phyloP scores from a whole-genome alignment of 2,329 filamentous ascomycete species.

The Acrodontium crateriforme region DNA sequence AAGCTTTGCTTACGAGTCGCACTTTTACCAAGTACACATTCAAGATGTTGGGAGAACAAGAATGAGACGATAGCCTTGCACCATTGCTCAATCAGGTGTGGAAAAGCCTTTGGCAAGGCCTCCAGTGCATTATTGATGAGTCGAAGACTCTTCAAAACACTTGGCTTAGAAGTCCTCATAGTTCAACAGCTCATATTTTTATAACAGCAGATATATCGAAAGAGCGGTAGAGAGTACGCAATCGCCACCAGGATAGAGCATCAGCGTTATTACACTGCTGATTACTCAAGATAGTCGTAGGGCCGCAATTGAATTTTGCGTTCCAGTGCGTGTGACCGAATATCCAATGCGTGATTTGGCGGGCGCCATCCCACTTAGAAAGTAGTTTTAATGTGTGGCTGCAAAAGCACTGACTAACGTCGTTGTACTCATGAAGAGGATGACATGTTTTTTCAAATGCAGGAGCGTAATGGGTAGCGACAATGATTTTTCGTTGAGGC shows the following conservation, averaged over 20 bases:
- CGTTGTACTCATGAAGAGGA: slow-evolving; percentile 33
- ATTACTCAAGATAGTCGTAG: slow-evolving; percentile 26
- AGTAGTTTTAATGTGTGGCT: slow-evolving; percentile 35
- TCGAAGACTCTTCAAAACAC: too few relatives aligned
- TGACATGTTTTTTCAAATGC: slow-evolving; percentile 32
- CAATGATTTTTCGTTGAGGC: slow-evolving; percentile 8
- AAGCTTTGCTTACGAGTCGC: too few relatives aligned
- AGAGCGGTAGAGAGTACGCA: slow-evolving; percentile 6
- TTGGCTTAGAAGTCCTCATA: too few relatives aligned
- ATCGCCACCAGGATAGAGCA: slow-evolving; percentile 15
- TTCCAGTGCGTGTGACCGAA: slow-evolving; percentile 36
- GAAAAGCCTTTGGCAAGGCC: too few relatives aligned
- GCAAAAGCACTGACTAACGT: slow-evolving; percentile 37
- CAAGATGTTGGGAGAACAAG: too few relatives aligned
- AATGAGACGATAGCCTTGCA: too few relatives aligned
- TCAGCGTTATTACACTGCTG: slow-evolving; percentile 11
- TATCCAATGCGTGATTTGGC: slow-evolving; percentile 23
- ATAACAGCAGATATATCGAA: too few relatives aligned
- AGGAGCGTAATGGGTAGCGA: slow-evolving; percentile 46
- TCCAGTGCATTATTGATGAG: too few relatives aligned
- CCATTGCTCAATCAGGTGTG: too few relatives aligned
- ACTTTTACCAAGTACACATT: too few relatives aligned
- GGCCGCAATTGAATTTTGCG: slow-evolving; percentile 20
- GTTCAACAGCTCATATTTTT: too few relatives aligned
- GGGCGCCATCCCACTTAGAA: slow-evolving; percentile 7